Conservation (phyloP, 2,329 filamentous ascomycete species). For the Dactylonectria estremocensis region DNA sequence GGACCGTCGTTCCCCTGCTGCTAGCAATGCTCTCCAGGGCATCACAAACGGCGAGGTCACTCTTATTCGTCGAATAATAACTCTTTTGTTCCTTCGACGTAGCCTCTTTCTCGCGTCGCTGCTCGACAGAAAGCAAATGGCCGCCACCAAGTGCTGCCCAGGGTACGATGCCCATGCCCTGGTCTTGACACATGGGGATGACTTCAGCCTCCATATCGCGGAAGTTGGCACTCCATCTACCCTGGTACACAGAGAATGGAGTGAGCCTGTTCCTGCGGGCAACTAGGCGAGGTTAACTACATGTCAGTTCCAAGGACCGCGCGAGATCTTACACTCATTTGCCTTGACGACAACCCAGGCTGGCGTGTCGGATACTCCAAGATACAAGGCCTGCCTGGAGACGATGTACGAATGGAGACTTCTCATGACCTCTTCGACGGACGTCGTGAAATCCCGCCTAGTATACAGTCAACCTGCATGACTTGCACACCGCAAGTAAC, state of each 20-base stretch:
- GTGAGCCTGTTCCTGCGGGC: slow-evolving; percentile 46
- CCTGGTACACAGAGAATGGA: slow-evolving; percentile 51
- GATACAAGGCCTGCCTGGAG: slow-evolving; percentile 47
- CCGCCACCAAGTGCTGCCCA: slow-evolving; percentile 39
- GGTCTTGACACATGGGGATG: slow-evolving; percentile 51
- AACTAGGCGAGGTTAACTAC: no score
- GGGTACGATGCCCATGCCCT: slow-evolving; percentile 65
- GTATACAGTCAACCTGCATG: no score
- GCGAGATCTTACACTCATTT: slow-evolving; percentile 42
- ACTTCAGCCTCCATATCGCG: slow-evolving; percentile 52
- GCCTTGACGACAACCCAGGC: slow-evolving; percentile 51
- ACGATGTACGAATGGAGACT: slow-evolving; percentile 23
- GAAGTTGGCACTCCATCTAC: slow-evolving; percentile 45
- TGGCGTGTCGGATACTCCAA: slow-evolving; percentile 50
- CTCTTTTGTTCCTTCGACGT: no score
- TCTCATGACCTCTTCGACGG: slow-evolving; percentile 31
- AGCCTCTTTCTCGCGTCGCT: slow-evolving; percentile 7
- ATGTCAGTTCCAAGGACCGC: no score
- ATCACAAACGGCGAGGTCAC: slow-evolving; percentile 21
- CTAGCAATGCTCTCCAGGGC: slow-evolving; percentile 25
- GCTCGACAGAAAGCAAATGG: not conserved
- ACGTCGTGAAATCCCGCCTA: slow-evolving; percentile 32
- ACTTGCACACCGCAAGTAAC: no score
- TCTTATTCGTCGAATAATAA: no score
- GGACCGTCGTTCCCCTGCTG: slow-evolving; percentile 16